phyloP scores from a whole-genome alignment of 2,329 filamentous ascomycete species.

The Juglanconis sp. region DNA sequence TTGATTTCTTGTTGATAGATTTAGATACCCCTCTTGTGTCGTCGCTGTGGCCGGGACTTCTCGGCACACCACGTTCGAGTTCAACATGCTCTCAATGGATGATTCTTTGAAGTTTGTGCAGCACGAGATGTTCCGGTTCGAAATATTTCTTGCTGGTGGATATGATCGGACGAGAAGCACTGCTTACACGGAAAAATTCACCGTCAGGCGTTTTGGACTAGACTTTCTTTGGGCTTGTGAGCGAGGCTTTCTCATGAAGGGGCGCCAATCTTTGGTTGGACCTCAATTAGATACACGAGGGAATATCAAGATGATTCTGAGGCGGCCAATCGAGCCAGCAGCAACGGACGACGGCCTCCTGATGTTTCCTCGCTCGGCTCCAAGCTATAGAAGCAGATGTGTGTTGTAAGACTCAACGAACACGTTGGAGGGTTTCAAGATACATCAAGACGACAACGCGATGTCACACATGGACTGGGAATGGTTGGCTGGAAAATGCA shows the following conservation, averaged over 20 bases:
- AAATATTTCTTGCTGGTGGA: background rate
- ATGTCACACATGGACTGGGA: too few species aligned
- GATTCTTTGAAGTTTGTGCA: background rate
- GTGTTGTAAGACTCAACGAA: too few species aligned
- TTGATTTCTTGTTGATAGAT: slow-evolving; percentile 2
- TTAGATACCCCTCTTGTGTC: background rate
- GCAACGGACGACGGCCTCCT: background rate
- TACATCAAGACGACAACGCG: too few species aligned
- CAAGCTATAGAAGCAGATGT: too few species aligned
- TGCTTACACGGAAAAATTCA: background rate
- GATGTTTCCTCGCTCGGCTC: background rate
- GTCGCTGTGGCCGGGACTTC: background rate
- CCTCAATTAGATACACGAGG: background rate
- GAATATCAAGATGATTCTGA: background rate
- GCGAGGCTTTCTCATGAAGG: background rate
- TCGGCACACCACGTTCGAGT: background rate
- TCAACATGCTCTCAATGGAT: background rate
- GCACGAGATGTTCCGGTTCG: background rate
- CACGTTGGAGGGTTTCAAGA: too few species aligned
- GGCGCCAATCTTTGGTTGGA: background rate
- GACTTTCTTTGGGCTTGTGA: background rate
- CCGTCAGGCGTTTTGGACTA: background rate
- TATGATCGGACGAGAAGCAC: background rate
- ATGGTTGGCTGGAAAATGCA: too few species aligned
- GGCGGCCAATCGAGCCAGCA: background rate